Base-by-base conservation (phyloP, 139 green algal genomes). In the Marvania coccoides region DNA sequence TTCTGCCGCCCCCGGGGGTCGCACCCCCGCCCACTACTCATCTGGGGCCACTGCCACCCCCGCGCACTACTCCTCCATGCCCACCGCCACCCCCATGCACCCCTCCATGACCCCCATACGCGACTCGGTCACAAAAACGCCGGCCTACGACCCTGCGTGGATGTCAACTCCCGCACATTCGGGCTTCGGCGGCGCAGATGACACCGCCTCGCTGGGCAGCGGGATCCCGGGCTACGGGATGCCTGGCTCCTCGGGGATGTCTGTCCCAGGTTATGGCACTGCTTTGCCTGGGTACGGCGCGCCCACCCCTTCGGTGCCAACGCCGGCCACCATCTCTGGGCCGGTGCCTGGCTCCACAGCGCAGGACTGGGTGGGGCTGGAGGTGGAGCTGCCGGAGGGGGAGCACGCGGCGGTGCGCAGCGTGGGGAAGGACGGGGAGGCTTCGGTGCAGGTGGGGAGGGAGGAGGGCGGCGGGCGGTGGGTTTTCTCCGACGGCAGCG, bases 51-150 rank as follows among this genome's bases (percentile, higher is more conserved):
- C 19, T 12, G 70, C 67, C 54, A 85, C 79, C 7, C 79, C 79
- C 39, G 55, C 61, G 39, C 73, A 83, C 38, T 61, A 73, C 62
- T 67, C 24, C 34, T 24, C 12, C 15, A 40, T 34, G 10, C 54
- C 31, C 35, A 37, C 47, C 24, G 45, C 65, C 15, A 87, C 76
- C 9, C 80, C 76, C 2, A 28, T 78, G 69, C 81, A 90, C 55
- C 81, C 83, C 8, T 66, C 62, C 57, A 85, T 86, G 70, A 91
- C 83, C 23, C 85, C 85, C 15, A 47, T 61, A 1, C 67, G 84
- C 46, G 73, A 78, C 14, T 38, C 63, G 3, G 60, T 77, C 4
- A 79, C 70, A 46, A 75, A 81, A 47, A 88, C 83, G 29, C 83
- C 83, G 15, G 71, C 71, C 13, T 78, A 78, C 57, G 71, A 78